Evolutionary conservation across 140 eudicot genomes (phyloP), one percentile per base, ranked within the genome.

Genomic region (Stevia rebaudiana): DNA sequence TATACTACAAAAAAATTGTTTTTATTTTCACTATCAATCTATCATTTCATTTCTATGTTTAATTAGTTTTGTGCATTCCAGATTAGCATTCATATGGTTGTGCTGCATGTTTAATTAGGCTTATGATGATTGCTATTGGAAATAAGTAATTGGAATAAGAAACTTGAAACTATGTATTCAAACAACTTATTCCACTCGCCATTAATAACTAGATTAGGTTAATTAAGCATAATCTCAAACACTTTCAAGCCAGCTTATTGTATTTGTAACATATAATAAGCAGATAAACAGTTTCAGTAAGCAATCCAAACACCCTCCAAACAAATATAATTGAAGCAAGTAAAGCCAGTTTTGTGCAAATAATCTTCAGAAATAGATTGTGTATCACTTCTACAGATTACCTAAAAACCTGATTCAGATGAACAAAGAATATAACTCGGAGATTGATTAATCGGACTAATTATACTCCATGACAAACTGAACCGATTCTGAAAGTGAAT

Each of bases 51-150:
- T 22, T 46, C 17, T 67, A 47, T 61, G 49, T 1, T 37, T 65
- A 16, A 18, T 65, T 21, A 44, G 15, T 69, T 55, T 19, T 43
- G 7, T 61, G 68, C 44, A 69, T 62, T 76, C 62, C 53, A 54
- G 52, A 61, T 54, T 61, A 42, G 9, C 8, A 19, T 43, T 24
- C 16, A 5, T 11, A 58, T 15, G 2, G 11, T 56, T 69, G 31
- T 36, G 43, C 12, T 46, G 49, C 50, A 7, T 18, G 4, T 28
- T 1, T 28, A 28, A 28, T 28, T 28, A 28, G 33, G n/a, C n/a
- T n/a, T n/a, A n/a, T n/a, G n/a, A n/a, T n/a, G n/a, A n/a, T n/a
- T n/a, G n/a, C n/a, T n/a, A n/a, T n/a, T n/a, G 12, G 12, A 52
- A 52, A 52, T 21, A 52, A 52, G 3, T 28, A 52, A 6, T 22